phyloP scores from a whole-genome alignment of 768 basidiomycete genomes.

The Phylloporus sp. region DNA sequence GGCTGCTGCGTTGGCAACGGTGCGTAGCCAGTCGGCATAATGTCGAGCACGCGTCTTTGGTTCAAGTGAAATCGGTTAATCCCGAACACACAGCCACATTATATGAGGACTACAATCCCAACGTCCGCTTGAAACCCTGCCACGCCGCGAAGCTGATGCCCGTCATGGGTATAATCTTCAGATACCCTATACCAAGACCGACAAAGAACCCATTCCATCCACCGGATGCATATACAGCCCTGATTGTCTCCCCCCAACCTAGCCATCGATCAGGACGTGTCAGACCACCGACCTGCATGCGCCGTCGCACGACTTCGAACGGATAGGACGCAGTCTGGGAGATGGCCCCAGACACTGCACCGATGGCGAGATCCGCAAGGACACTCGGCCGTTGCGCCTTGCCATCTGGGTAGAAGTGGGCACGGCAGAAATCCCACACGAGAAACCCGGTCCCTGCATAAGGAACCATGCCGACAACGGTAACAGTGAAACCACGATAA shows the following conservation, averaged over 20 bases:
- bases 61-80: neutral
- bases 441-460: conserved; percentile 96
- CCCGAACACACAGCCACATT: neutral
- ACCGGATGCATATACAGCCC: conserved; percentile 55
- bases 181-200: conserved; percentile 85
- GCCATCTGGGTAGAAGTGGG: conserved; percentile 50
- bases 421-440: conserved; percentile 77
- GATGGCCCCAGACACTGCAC: conserved; percentile 80
- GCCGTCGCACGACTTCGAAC: conserved; percentile 85
- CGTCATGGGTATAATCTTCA: conserved; percentile 96
- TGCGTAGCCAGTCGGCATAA: conserved; percentile 53
- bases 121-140: conserved; percentile 45
- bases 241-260: conserved; percentile 73
- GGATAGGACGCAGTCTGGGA: conserved; percentile 93
- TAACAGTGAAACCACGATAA: conserved; percentile 96
- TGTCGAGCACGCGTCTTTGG: conserved; percentile 13
- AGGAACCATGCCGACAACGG: conserved; percentile 87
- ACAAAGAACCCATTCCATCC: conserved; percentile 91
- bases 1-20: conserved; percentile 47
- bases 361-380: conserved; percentile 70
- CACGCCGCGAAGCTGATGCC: conserved; percentile 91
- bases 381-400: conserved; percentile 40
- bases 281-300: conserved; percentile 94
- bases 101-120: conserved; percentile 30
- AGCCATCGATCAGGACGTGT: conserved; percentile 74